phyloP scores from a whole-genome alignment of 2,329 filamentous ascomycete species.

The Huntiella moniliformis region DNA sequence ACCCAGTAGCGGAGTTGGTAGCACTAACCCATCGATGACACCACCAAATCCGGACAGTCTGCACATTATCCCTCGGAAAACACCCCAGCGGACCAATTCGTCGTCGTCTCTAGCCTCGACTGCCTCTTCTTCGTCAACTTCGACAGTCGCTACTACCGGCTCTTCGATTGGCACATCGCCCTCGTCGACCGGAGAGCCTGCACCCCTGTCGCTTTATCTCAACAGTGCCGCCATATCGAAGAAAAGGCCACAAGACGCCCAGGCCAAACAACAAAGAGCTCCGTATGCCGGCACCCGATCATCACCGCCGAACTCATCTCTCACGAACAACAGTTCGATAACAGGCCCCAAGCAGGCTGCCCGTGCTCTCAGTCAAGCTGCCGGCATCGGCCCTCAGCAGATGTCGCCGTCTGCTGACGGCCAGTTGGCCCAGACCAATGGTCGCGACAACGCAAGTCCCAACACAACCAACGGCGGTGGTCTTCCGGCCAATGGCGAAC shows the following conservation, averaged over 20 bases:
- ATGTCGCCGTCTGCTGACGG: constrained; percentile 7
- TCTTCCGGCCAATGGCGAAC: constrained; percentile 46
- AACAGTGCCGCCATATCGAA: constrained; percentile 8
- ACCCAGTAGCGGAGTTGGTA: constrained; percentile 25
- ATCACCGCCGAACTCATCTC: background rate
- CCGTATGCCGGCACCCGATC: constrained; percentile 4
- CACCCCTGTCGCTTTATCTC: constrained; percentile 3
- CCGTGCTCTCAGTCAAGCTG: background rate
- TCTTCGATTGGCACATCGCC: constrained; percentile 42
- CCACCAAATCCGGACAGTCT: constrained; percentile 3
- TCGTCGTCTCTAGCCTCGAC: constrained; percentile 66
- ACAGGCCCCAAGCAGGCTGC: constrained; percentile 2
- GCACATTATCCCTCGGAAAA: constrained; percentile 78
- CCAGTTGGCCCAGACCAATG: constrained; percentile 20
- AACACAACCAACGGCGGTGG: constrained; percentile 24
- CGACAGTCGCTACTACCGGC: constrained; percentile 43
- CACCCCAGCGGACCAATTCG: constrained; percentile 70
- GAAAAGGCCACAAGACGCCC: constrained; percentile 1
- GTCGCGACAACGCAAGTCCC: constrained; percentile 21
- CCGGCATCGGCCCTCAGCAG: constrained; percentile 3
- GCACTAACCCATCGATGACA: background rate
- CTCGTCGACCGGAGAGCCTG: constrained; percentile 22
- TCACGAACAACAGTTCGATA: background rate
- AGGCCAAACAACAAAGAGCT: constrained; percentile 4
- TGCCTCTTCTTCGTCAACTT: constrained; percentile 38